phyloP scores from a whole-genome alignment of 2,329 filamentous ascomycete genomes.

The Plectosphaerella cucumerina region DNA sequence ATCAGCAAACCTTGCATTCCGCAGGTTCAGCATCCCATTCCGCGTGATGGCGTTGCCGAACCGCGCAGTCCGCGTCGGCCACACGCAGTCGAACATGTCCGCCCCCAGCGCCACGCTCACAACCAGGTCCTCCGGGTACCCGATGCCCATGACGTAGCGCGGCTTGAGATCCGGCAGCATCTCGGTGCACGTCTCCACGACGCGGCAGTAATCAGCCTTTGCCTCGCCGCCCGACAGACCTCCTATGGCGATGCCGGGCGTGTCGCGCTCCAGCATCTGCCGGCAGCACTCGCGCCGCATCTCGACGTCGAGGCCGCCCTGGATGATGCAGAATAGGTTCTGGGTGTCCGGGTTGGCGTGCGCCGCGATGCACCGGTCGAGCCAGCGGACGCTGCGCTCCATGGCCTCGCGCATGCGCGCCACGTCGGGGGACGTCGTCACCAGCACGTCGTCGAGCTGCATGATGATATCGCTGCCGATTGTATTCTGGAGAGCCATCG shows the following conservation, averaged over 20 bases:
- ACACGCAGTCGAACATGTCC: slow-evolving; percentile 99
- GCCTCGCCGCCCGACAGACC: slow-evolving; percentile 93
- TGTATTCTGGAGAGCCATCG: slow-evolving; percentile 90
- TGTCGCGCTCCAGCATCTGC: slow-evolving; percentile 86
- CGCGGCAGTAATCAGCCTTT: slow-evolving; percentile 86
- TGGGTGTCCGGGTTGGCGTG: slow-evolving; percentile 80
- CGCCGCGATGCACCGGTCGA: slow-evolving; percentile 89
- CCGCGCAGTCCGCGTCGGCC: slow-evolving; percentile 92
- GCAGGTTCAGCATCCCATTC: slow-evolving; percentile 77
- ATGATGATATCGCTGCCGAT: slow-evolving; percentile 99
- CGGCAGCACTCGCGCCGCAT: slow-evolving; percentile 78
- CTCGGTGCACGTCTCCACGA: slow-evolving; percentile 80
- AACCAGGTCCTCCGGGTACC: slow-evolving; percentile 92
- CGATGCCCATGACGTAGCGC: slow-evolving; percentile 98
- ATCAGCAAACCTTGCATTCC: slow-evolving; percentile 67
- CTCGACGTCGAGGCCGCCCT: slow-evolving; percentile 86
- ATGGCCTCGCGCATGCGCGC: slow-evolving; percentile 90
- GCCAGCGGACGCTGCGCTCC: slow-evolving; percentile 90
- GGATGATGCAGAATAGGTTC: slow-evolving; percentile 98
- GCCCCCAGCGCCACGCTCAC: slow-evolving; percentile 91
- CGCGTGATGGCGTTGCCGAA: slow-evolving; percentile 93
- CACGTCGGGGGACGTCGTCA: slow-evolving; percentile 87
- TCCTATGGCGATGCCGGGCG: slow-evolving; percentile 94
- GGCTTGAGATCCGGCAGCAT: slow-evolving; percentile 87
- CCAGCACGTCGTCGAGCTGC: slow-evolving; percentile 98